Evolutionary conservation across 352 stramenopile species (phyloP), one percentile per base, ranked within the genome.

Genomic region (Phytophthora cajani): DNA sequence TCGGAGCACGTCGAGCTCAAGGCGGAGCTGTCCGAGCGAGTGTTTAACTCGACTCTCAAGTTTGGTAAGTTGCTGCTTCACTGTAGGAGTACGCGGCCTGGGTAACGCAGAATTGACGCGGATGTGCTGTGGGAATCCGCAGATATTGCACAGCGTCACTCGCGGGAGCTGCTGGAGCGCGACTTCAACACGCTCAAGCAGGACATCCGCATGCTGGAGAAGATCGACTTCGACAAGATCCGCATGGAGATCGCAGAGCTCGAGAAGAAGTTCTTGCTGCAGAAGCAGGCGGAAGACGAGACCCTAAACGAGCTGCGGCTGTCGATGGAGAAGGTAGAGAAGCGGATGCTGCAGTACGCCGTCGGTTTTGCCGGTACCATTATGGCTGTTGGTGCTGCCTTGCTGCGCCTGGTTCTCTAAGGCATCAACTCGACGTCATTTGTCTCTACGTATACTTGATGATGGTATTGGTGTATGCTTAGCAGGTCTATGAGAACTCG

Each of bases 171-270:
- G 47, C 83, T 95, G 19, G 89, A 95, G 65, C 85, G 89, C 32
- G 89, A 96, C 77, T 96, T 96, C 62, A 96, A 93, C 75, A 95
- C 90, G 55, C 78, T 96, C 32, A 96, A 96, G 74, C 87, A 95
- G 65, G 89, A 96, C 69, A 96, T 96, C 69, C 87, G 89, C 58
- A 95, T 96, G 89, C 81, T 94, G 10, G 89, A 96, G 73, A 95
- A 96, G 69, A 92, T 95, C 68, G 89, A 96, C 64, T 95, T 96
- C 59, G 89, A 96, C 74, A 94, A 95, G 67, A 91, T 96, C 62
- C 89, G 87, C 62, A 87, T 94, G 69, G 89, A 96, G 66, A 93
- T 96, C 47, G 81, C 84, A 2, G 87, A 95, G 75, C 84, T 96
- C 8, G 89, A 96, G 64, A 94, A 94, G 49, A 94, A 96, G 72